These are phyloP conservation scores for Talaromyces verruculosus DNA, from an alignment of 2,329 filamentous ascomycete species.

Conservation along the genomic window DNA sequence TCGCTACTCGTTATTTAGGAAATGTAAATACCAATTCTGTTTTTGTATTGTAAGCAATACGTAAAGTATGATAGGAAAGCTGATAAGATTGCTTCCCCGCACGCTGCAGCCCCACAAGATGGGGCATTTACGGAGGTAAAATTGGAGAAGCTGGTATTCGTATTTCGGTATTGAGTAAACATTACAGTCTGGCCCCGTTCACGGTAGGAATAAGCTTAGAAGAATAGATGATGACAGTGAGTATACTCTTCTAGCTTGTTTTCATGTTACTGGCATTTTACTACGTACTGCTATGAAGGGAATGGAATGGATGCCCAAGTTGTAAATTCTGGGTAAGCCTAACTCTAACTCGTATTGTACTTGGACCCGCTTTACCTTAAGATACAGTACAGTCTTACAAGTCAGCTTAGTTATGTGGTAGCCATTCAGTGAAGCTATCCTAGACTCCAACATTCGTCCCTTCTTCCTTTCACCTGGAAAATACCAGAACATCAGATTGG, in stretches of 20 bases:
- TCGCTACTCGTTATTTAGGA: neutral
- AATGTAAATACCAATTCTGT: neutral
- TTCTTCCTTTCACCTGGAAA: neutral
- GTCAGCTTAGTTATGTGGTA: neutral
- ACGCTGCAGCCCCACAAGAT: conserved; percentile 8
- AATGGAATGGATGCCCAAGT: neutral
- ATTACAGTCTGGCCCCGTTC: neutral
- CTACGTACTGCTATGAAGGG: neutral
- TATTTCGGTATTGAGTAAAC: neutral
- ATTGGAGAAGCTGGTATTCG: conserved; percentile 9
- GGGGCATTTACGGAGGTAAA: neutral
- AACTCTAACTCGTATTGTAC: neutral
- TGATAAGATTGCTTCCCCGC: conserved; percentile 7
- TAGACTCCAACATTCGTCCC: neutral
- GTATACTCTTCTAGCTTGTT: neutral
- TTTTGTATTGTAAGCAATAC: neutral
- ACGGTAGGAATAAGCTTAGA: neutral
- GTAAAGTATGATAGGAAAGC: neutral
- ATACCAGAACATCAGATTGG: neutral
- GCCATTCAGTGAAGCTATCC: conserved; percentile 1
- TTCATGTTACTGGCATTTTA: neutral
- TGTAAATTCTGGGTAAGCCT: neutral
- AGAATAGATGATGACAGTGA: neutral
- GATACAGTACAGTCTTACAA: neutral
- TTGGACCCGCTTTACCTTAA: neutral